Conservation (phyloP, 305 asterid species). For the Fraxinus sp. region DNA sequence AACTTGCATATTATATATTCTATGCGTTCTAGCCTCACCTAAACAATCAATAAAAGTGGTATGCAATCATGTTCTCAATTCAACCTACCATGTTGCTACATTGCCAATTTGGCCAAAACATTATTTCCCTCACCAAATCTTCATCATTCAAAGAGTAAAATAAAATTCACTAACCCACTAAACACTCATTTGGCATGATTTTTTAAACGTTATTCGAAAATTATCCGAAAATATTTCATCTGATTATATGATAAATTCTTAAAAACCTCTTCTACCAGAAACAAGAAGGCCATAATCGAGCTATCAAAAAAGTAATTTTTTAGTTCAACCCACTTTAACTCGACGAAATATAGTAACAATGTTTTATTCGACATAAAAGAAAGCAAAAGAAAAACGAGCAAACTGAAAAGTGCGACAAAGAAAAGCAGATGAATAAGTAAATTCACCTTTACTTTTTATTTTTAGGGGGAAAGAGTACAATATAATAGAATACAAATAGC, state of each 20-base stretch:
- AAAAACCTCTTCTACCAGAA: not conserved
- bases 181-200: not conserved
- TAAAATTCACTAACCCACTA: not conserved
- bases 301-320: not conserved
- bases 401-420: not conserved
- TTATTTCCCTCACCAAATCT: constrained; percentile 1
- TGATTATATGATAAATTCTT: not conserved
- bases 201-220: not conserved
- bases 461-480: constrained; percentile 24
- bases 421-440: constrained; percentile 15
- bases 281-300: not conserved
- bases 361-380: not conserved
- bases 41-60: constrained; percentile 1
- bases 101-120: not conserved
- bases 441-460: constrained; percentile 31
- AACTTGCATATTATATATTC: not conserved
- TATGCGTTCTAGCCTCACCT: not conserved
- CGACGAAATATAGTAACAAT: not conserved
- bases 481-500: constrained; percentile 47
- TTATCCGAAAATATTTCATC: not conserved
- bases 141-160: not conserved
- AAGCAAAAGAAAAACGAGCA: not conserved
- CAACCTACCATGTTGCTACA: not conserved
- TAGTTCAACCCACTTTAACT: not conserved
- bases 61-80: constrained; percentile 6